Percentiles rank a stretch among this genome's conserved stretches.
Conservation (phyloP, 495 filamentous ascomycete genomes). For the Penicillium robsamsonii region DNA sequence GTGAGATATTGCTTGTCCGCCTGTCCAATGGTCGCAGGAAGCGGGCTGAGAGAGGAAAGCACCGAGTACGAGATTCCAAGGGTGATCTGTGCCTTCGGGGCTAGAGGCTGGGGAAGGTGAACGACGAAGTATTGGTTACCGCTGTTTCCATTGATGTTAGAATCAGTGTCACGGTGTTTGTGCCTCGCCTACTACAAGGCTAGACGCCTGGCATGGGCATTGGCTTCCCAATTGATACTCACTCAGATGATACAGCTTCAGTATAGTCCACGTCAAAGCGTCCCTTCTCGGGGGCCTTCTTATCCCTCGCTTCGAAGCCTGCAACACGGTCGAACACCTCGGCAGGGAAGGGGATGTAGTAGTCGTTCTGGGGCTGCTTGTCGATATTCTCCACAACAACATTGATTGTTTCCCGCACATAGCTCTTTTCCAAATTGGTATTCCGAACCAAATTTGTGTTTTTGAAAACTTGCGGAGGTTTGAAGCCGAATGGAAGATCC, state of each 20-base stretch:
- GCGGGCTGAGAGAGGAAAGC: slow-evolving; percentile 69
- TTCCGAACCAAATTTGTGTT: slow-evolving; percentile 88
- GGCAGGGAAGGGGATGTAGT: slow-evolving; percentile 80
- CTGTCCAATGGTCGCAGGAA: slow-evolving; percentile 78
- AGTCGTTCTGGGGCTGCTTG: slow-evolving; percentile 74
- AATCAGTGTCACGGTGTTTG: not conserved
- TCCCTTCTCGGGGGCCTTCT: slow-evolving; percentile 67
- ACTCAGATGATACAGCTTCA: slow-evolving; percentile 31
- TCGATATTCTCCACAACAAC: slow-evolving; percentile 87
- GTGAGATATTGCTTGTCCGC: slow-evolving; percentile 80
- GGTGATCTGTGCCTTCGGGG: slow-evolving; percentile 73
- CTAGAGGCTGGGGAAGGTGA: slow-evolving; percentile 69
- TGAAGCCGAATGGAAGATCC: slow-evolving; percentile 69
- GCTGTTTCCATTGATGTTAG: slow-evolving; percentile 41
- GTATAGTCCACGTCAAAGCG: slow-evolving; percentile 67
- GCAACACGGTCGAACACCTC: slow-evolving; percentile 73
- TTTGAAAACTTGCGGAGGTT: slow-evolving; percentile 84
- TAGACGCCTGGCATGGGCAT: slow-evolving; percentile 23
- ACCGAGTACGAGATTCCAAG: slow-evolving; percentile 81
- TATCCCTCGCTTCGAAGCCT: slow-evolving; percentile 85
- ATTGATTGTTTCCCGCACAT: slow-evolving; percentile 85
- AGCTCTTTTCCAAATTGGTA: slow-evolving; percentile 89
- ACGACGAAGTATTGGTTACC: slow-evolving; percentile 82
- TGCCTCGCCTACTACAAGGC: not conserved
- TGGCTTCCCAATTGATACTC: slow-evolving; percentile 24